Evolutionary conservation across 2,329 filamentous ascomycete genomes (phyloP), one percentile per base, ranked within the genome.

Genomic region (Lachnum nothofagi): DNA sequence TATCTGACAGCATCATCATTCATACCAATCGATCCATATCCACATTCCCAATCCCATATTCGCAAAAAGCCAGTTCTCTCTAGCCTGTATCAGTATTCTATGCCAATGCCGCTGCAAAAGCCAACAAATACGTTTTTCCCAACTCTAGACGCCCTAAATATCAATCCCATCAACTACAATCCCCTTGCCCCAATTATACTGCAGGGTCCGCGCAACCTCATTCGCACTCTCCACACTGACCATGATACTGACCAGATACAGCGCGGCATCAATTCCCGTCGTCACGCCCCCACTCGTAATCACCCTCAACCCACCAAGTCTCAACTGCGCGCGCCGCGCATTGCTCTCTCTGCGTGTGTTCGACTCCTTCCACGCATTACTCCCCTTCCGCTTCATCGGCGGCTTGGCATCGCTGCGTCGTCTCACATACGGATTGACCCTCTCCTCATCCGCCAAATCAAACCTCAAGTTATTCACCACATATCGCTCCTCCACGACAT

Each of bases 381-480:
- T 90, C 61, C 88, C 88, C 78, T 93, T 93, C 62, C 86, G 83
- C 62, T 75, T 80, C 61, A 75, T 80, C 40, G 80, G 77, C 53
- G 79, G 78, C 57, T 78, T 73, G 42, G 76, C 80, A 58, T 86
- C 83, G 50, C 81, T 80, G 76, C 85, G 87, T 73, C 79, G 82
- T 62, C 86, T 78, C 66, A 93, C 83, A 70, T 91, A 91, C 25
- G 86, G 86, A 69, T 88, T 91, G 20, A 39, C 37, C 68, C 90
- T 84, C 54, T 91, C 86, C 63, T 86, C 81, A 63, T 91, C 82
- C 39, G 76, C 78, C 37, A 93, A 74, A 61, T 93, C 88, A 67
- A 91, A 94, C 60, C 88, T 85, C 51, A 90, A 83, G 70, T 94
- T 93, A 76, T 94, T 94, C 67, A 94, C 88, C 17, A 94, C 88